Evolutionary conservation across 176 grass and related monocot species (phyloP).

Genomic region (Echinochloa phyllopogon): DNA sequence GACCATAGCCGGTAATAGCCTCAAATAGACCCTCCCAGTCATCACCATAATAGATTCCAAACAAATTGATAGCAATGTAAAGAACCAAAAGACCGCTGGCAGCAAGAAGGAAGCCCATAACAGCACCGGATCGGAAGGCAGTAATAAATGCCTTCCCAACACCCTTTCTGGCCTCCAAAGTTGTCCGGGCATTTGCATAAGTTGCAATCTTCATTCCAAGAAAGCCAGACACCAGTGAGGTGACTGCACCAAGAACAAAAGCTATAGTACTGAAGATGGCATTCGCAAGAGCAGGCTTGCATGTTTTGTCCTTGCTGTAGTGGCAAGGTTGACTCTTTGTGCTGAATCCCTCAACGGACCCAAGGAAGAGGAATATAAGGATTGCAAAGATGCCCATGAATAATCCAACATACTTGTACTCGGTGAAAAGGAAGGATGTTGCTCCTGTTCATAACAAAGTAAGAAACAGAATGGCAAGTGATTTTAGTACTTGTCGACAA

Average conservation of each 20-base stretch:
- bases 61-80: conserved; percentile 74
- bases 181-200: conserved; percentile 55
- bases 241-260: conserved; percentile 54
- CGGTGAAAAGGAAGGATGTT: conserved; percentile 66
- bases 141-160: conserved; percentile 67
- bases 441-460: conserved; percentile 51
- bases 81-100: conserved; percentile 68
- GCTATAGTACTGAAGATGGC: conserved; percentile 53
- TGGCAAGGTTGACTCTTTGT: conserved; percentile 59
- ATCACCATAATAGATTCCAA: conserved; percentile 67
- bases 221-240: conserved; percentile 55
- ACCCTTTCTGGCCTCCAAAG: conserved; percentile 66
- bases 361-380: conserved; percentile 72
- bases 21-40: conserved; percentile 82
- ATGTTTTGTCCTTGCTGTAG: conserved; percentile 54
- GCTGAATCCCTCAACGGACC: conserved; percentile 65
- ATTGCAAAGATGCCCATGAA: conserved; percentile 64
- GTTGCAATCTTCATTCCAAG: conserved; percentile 61
- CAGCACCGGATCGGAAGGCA: conserved; percentile 77
- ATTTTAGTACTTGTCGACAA: conserved; percentile 10
- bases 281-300: conserved; percentile 53
- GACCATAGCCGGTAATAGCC: conserved; percentile 73
- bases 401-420: conserved; percentile 66
- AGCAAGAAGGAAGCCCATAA: conserved; percentile 75
- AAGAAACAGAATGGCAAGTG: conserved; percentile 24